phyloP scores from a whole-genome alignment of 2,329 filamentous ascomycete genomes.

The Aspergillus glaucus region DNA sequence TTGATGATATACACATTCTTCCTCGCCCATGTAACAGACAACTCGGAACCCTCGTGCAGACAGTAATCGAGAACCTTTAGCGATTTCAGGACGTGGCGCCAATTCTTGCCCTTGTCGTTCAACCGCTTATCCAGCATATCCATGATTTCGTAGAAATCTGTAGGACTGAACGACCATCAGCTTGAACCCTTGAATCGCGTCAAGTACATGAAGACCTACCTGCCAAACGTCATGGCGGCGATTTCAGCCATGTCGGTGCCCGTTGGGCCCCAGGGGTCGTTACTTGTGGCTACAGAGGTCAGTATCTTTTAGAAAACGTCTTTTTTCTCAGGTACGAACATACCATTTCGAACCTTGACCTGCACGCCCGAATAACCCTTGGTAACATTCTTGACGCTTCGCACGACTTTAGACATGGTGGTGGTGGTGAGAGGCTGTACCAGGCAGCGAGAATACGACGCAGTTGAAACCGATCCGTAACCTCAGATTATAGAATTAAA shows the following conservation, averaged over 20 bases:
- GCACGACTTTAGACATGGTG: constrained; percentile 89
- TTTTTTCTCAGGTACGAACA: constrained; percentile 24
- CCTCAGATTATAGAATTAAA: too few species aligned
- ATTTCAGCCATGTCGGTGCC: constrained; percentile 99
- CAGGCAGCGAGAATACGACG: constrained; percentile 2
- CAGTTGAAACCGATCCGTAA: background rate
- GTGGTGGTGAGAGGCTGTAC: constrained; percentile 10
- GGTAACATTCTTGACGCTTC: constrained; percentile 98
- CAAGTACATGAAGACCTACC: constrained; percentile 53
- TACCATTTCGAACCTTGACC: constrained; percentile 97
- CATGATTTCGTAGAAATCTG: constrained; percentile 99
- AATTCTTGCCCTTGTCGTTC: constrained; percentile 99
- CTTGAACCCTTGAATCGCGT: constrained; percentile 1
- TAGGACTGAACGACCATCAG: constrained; percentile 55
- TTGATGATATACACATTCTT: constrained; percentile 99
- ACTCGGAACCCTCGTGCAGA: constrained; percentile 90
- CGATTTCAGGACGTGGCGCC: constrained; percentile 95
- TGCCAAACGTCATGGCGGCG: constrained; percentile 94
- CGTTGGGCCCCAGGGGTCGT: constrained; percentile 96
- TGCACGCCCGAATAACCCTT: constrained; percentile 96
- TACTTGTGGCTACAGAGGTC: constrained; percentile 74
- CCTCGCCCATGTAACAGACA: constrained; percentile 94
- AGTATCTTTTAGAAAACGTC: constrained; percentile 6
- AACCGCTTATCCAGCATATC: constrained; percentile 98
- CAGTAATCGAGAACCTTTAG: constrained; percentile 97